Evolutionary conservation across 2,329 filamentous ascomycete species (phyloP).

Genomic region (Talaromyces sp.): DNA sequence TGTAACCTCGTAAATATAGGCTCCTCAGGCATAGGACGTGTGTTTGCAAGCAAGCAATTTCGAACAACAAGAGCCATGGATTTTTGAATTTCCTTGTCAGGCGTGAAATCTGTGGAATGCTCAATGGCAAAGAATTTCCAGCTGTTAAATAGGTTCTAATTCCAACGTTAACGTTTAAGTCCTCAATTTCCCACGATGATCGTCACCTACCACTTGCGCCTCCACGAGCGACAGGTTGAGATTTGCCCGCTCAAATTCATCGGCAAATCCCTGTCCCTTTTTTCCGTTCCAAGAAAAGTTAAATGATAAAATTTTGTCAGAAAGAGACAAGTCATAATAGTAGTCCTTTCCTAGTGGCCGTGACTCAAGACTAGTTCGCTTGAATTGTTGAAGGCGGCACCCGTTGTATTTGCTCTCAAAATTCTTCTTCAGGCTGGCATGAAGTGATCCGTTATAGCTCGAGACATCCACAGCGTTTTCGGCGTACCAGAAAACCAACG

Average conservation of each 20-base stretch:
- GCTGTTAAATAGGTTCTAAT: conserved; percentile 69
- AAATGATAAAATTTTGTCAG: conserved; percentile 67
- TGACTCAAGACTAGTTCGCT: conserved; percentile 62
- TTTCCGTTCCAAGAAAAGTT: conserved; percentile 70
- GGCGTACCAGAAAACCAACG: conserved; percentile 72
- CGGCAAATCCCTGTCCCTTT: conserved; percentile 65
- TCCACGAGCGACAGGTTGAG: conserved; percentile 87
- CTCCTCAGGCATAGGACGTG: conserved; percentile 64
- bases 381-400: conserved; percentile 70
- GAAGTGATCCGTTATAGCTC: conserved; percentile 80
- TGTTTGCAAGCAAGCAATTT: conserved; percentile 74
- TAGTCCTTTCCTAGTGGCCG: conserved; percentile 67
- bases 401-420: conserved; percentile 71
- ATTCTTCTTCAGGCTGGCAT: conserved; percentile 78
- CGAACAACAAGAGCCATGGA: conserved; percentile 69
- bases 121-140: conserved; percentile 88
- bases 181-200: conserved; percentile 14
- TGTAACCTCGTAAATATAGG: conserved; percentile 75
- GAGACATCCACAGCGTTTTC: conserved; percentile 72
- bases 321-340: conserved; percentile 76
- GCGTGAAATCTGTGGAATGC: conserved; percentile 59
- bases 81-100: conserved; percentile 54
- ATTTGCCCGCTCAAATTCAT: conserved; percentile 82
- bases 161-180: conserved; percentile 15
- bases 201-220: conserved; percentile 67